These are phyloP conservation scores for Rhodotorula kratochvilovae DNA, from an alignment of 768 basidiomycete genomes.

Conservation along the genomic window DNA sequence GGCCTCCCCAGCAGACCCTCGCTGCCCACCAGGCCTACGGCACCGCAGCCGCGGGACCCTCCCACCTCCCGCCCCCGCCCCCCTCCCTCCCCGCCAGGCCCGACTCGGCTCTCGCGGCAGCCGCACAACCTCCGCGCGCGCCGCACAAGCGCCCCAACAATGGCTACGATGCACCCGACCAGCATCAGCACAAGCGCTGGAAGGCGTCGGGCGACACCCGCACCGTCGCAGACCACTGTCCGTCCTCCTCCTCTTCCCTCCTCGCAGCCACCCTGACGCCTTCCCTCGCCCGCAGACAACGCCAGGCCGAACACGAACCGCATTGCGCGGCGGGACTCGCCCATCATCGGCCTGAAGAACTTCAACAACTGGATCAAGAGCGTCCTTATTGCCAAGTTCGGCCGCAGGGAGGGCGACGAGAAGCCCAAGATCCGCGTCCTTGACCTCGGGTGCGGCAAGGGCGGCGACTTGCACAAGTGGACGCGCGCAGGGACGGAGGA, in stretches of 20 bases:
- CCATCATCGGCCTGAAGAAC: slow-evolving; percentile 91
- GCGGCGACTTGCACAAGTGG: slow-evolving; percentile 96
- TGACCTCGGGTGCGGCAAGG: slow-evolving; percentile 98
- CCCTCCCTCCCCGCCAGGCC: slow-evolving; percentile 16
- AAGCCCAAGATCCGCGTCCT: slow-evolving; percentile 56
- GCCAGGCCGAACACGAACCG: slow-evolving; percentile 85
- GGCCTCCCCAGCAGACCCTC: background rate
- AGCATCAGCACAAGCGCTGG: background rate
- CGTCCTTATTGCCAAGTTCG: slow-evolving; percentile 82
- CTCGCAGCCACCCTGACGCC: background rate
- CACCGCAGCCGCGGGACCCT: background rate
- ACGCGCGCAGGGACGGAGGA: slow-evolving; percentile 73
- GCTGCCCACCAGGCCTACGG: too few species aligned
- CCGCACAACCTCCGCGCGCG: background rate
- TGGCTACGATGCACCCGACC: background rate
- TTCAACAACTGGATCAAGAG: slow-evolving; percentile 99
- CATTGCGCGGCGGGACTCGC: slow-evolving; percentile 74
- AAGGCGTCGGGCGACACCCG: slow-evolving; percentile 11
- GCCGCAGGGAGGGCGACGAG: slow-evolving; percentile 30
- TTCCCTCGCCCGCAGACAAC: slow-evolving; percentile 58
- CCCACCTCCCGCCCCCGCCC: background rate
- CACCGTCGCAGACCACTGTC: slow-evolving; percentile 37
- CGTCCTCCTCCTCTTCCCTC: background rate
- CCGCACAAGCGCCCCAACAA: slow-evolving; percentile 1
- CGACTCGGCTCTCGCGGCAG: background rate